Conservation (phyloP, 2,329 filamentous ascomycete species). For the Penicillium italicum region DNA sequence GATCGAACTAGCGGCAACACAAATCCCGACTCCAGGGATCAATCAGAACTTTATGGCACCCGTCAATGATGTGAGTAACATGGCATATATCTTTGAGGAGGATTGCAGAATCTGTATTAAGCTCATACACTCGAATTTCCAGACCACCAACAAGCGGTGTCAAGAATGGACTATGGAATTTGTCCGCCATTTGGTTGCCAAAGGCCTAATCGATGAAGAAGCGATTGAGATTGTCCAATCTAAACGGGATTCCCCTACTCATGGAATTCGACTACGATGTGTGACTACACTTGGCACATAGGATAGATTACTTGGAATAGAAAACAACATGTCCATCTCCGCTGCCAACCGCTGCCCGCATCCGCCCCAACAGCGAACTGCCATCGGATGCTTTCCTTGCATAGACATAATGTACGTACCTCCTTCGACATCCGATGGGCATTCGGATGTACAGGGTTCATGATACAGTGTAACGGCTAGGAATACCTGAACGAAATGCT, state of each 20-base stretch:
- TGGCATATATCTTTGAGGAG: neutral
- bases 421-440: neutral
- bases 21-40: slow-evolving; percentile 29
- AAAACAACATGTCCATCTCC: neutral
- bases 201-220: slow-evolving; percentile 18
- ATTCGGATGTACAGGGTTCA: neutral
- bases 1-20: slow-evolving; percentile 28
- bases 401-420: neutral
- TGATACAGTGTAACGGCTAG: neutral
- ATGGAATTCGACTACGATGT: slow-evolving; percentile 27
- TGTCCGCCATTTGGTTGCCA: slow-evolving; percentile 24
- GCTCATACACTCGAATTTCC: neutral
- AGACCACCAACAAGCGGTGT: slow-evolving; percentile 33
- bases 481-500: neutral
- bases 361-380: slow-evolving; percentile 5
- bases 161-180: slow-evolving; percentile 38
- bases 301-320: neutral
- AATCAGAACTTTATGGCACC: slow-evolving; percentile 35
- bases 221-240: slow-evolving; percentile 29
- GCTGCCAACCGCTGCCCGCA: neutral
- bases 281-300: neutral
- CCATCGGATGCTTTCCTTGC: neutral
- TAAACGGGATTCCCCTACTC: slow-evolving; percentile 28
- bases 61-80: slow-evolving; percentile 30
- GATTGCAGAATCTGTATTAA: neutral